Evolutionary conservation across 768 basidiomycete genomes (phyloP), one percentile per base, ranked within the genome.

Genomic region (Tubosaeta sp.): DNA sequence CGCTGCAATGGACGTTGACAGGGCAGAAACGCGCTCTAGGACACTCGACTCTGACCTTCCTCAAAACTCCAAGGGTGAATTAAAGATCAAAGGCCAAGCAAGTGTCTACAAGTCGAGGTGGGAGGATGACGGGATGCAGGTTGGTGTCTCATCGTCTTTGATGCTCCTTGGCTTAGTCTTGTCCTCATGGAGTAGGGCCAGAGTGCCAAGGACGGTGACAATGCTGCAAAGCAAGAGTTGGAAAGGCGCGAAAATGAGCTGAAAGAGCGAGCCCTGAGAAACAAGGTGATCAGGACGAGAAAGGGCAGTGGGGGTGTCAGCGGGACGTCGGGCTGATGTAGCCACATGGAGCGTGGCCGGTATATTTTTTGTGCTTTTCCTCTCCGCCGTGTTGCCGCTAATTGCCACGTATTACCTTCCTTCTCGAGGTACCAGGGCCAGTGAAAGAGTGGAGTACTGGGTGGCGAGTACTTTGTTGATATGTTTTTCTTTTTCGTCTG

Each of bases 241-340:
- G 81, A 82, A 59, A 80, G 73, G 58, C 70, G 85, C 52, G 90
- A 92, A 63, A 90, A 79, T 56, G 90, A 92, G 62, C 64, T 91
- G 54, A 91, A 90, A 65, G 90, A 92, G 60, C 81, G 73, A 64
- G 88, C 89, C 13, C 67, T 92, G 64, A 79, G 90, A 62, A 91
- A 91, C 63, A 92, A 92, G 65, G 90, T 92, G 43, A 76, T 84
- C 48, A 76, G 85, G 63, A 86, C 85, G 29, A 74, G 88, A 58
- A 88, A 86, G 65, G 71, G 64, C 16, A 74, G 70, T 54, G 59
- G 58, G 42, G 64, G 63, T n/a, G 41, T n/a, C 1, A 55, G 57
- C 8, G 19, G 33, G 19, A 32, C 37, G 48, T 63, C 58, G 32
- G 60, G 64, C 59, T 67, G 56, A 66, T 41, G 48, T 43, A 49